Base-by-base conservation (phyloP, 306 rosid species). In the Medicago ruthenica region DNA sequence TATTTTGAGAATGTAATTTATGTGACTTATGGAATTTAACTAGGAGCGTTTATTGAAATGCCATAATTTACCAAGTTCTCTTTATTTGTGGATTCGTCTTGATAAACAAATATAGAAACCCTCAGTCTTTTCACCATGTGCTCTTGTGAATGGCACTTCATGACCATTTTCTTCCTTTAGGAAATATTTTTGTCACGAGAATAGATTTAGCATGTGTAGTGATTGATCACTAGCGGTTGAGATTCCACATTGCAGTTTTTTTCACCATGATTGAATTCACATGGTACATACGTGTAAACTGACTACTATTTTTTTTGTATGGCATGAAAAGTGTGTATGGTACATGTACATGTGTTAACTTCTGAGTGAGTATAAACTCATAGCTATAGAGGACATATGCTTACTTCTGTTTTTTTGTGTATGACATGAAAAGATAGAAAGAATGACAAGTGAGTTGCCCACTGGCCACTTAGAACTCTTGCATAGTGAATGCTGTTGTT, bases 101-200 rank as follows among this genome's bases (percentile, higher is more conserved):
- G 53, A 59, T 66, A 40, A 20, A 39, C 79, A 61, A 80, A 84
- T 71, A 31, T 45, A 73, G 77, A 80, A 80, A 80, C 5, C 10
- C 18, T 50, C 11, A 24, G 63, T 50, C 18, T 51, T 53, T 53
- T 27, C 50, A 48, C 20, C 87, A 80, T 77, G 80, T 77, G 85
- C 61, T 67, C 15, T 47, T 48, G 74, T 67, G 20, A 73, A 66
- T 77, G 53, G 7, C 7, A 34, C 37, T 53, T 71, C 7, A 39
- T 63, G 36, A 36, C 72, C 24, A 11, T 66, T 57, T 58, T 67
- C 53, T 48, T 16, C n/a, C 11, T 57, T 66, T 64, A 12, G 85
- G 82, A 71, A 82, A 76, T 37, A 34, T 9, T 68, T 15, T 60
- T 59, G 45, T 67, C 82, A 76, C 82, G 79, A 80, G 82, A 76